Evolutionary conservation across 495 filamentous ascomycete species (phyloP), one percentile per base, ranked within the genome.

Genomic region (Tuber aestivum): DNA sequence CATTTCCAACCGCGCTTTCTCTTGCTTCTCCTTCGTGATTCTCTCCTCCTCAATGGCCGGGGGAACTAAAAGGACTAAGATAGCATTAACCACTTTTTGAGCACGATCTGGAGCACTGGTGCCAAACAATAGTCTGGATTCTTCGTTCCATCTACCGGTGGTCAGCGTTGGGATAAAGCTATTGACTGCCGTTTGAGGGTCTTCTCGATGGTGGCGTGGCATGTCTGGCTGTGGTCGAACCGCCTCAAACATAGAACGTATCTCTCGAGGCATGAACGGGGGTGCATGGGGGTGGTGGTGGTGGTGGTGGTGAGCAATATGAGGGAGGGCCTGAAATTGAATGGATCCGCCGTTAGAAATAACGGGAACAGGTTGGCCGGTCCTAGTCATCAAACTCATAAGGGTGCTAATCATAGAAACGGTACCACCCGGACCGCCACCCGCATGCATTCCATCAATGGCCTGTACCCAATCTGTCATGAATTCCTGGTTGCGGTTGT

Each of bases 121-220:
- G 70, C 91, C 92, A 83, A 94, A 98, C 1, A 98, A 86, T 83
- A 98, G 89, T 75, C 91, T 91, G 20, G 94, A 92, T 84, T 98
- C 95, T 80, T 97, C 93, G 79, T 92, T 90, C 94, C 96, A 99
- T 69, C 95, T 90, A 61, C 86, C 85, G 61, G 85, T 85, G 18
- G 95, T 97, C 3, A 88, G 85, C 44, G 89, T 88, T 27, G 92
- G 87, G 37, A 87, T 85, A 84, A 97, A 97, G 48, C 71, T 77
- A 69, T 80, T 82, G 40, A 83, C 78, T 69, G 72, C 75, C 10
- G 76, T 81, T 78, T 81, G 80, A 37, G 81, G 76, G 40, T 83
- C 81, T 70, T 83, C 81, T 21, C 81, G 81, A 68, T 81, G 78
- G 42, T 82, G 80, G 3, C 81, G 72, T 61, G 76, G 71, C 44